Evolutionary conservation across 2,329 filamentous ascomycete species (phyloP).

Genomic region (Xylariaceae sp.): DNA sequence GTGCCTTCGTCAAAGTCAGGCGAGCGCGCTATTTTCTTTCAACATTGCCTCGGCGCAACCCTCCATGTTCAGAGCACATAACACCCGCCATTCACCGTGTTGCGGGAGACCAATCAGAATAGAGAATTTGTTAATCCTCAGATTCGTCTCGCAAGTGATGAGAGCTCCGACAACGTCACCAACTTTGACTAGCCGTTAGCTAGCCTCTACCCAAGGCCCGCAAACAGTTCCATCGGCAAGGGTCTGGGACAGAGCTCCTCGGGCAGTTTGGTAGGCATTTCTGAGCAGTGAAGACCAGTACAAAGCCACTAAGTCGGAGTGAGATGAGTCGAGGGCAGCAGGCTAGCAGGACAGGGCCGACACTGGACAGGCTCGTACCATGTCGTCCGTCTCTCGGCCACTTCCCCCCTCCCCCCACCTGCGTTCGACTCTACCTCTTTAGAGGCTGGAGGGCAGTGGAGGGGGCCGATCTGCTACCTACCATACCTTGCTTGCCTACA

Average conservation of each 20-base stretch:
- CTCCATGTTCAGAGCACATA: neutral
- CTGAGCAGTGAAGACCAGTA: no score
- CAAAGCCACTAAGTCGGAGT: no score
- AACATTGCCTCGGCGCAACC: no score
- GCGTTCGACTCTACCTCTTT: conserved; percentile 11
- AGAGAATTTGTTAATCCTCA: conserved; percentile 25
- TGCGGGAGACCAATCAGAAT: conserved; percentile 23
- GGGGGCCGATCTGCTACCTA: conserved; percentile 23
- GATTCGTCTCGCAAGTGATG: conserved; percentile 17
- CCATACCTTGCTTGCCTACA: neutral
- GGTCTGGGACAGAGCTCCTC: no score
- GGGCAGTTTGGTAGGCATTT: no score
- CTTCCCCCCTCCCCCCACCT: conserved; percentile 21
- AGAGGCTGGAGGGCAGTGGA: conserved; percentile 10
- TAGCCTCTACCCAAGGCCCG: conserved; percentile 17
- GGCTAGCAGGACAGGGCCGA: neutral
- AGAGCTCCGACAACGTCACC: conserved; percentile 28
- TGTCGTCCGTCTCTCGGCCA: conserved; percentile 27
- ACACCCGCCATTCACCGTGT: conserved; percentile 9
- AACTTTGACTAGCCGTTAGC: conserved; percentile 17
- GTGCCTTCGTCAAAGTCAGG: conserved; percentile 13
- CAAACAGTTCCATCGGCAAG: neutral
- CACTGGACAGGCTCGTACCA: conserved; percentile 9
- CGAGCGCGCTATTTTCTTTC: conserved; percentile 21
- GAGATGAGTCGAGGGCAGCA: no score